Evolutionary conservation across 164 flowering plant species (phyloP).

Genomic region (Dillenia turbinata): DNA sequence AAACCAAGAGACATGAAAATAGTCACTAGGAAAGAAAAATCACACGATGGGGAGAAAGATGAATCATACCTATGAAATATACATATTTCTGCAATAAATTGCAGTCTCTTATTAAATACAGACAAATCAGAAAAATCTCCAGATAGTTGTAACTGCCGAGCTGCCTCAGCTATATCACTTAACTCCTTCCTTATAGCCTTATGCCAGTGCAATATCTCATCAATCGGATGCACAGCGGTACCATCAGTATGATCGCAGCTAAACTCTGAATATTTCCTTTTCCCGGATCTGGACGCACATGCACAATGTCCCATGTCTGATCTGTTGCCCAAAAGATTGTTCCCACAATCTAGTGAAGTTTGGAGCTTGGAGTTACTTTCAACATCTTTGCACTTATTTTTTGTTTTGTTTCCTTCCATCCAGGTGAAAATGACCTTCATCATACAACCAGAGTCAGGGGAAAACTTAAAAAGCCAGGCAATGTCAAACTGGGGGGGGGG

Average conservation of each 20-base stretch:
- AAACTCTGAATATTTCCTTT: conserved; percentile 51
- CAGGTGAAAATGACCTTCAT: conserved; percentile 73
- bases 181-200: conserved; percentile 75
- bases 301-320: conserved; percentile 29
- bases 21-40: neutral
- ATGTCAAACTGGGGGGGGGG: too few species aligned
- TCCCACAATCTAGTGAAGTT: conserved; percentile 26
- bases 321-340: conserved; percentile 13
- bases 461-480: neutral
- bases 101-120: conserved; percentile 71
- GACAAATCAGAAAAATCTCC: conserved; percentile 78
- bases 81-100: conserved; percentile 93
- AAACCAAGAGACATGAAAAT: neutral
- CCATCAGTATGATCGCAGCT: conserved; percentile 22
- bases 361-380: conserved; percentile 20
- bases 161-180: conserved; percentile 67
- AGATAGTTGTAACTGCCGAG: conserved; percentile 60
- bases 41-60: conserved; percentile 2
- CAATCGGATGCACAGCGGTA: conserved; percentile 45
- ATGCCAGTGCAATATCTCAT: conserved; percentile 92
- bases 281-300: conserved; percentile 38
- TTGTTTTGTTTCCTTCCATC: conserved; percentile 59
- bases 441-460: neutral
- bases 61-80: conserved; percentile 79
- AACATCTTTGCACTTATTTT: conserved; percentile 17